These are phyloP conservation scores for Blastomyces emzantsi DNA, from an alignment of 2,329 filamentous ascomycete species.

Conservation along the genomic window DNA sequence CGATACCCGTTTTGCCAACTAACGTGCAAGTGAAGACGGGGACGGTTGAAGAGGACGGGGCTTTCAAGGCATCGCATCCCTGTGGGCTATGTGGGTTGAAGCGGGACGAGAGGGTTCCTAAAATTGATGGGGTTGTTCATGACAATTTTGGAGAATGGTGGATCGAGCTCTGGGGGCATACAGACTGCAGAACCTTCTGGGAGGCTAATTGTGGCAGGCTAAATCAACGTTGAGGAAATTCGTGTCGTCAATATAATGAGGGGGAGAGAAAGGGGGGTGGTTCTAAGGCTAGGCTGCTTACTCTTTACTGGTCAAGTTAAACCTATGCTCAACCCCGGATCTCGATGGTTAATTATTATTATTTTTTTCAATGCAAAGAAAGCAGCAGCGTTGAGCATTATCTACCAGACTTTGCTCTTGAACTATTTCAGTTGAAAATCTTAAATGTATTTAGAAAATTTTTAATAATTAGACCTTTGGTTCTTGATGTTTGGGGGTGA, in stretches of 20 bases:
- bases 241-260: slow-evolving; percentile 1
- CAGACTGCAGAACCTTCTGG: slow-evolving; percentile 79
- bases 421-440: background rate
- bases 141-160: slow-evolving; percentile 97
- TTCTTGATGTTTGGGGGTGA: background rate
- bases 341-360: too few species aligned
- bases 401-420: background rate
- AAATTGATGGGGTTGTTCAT: slow-evolving; percentile 66
- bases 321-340: background rate
- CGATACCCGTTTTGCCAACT: slow-evolving; percentile 60
- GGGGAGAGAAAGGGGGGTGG: too few species aligned
- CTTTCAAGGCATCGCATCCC: slow-evolving; percentile 60
- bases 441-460: background rate
- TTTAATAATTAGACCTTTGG: background rate
- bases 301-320: background rate
- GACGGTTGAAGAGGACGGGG: slow-evolving; percentile 51
- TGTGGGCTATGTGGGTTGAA: slow-evolving; percentile 84
- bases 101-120: slow-evolving; percentile 70
- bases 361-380: background rate
- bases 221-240: slow-evolving; percentile 51
- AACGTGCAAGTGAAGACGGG: slow-evolving; percentile 58
- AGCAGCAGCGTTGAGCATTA: background rate
- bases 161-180: slow-evolving; percentile 79
- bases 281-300: background rate
- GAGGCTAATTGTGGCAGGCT: slow-evolving; percentile 61